Evolutionary conservation across 106 monocot genomes (phyloP).

Genomic region (Chionographis japonica): DNA sequence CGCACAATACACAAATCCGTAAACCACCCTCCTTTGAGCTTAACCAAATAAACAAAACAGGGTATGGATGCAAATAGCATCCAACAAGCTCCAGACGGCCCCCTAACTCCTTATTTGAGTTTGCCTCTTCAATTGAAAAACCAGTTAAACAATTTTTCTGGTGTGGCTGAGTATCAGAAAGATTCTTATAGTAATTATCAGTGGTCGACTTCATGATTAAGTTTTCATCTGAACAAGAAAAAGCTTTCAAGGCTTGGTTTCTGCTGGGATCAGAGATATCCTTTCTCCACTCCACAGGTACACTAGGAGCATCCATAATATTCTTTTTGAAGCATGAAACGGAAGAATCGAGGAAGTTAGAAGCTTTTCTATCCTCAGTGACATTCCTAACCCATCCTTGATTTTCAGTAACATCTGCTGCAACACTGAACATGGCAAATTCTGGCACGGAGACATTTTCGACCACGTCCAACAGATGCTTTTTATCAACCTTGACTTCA

Average conservation of each 20-base stretch:
- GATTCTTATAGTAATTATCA: not conserved
- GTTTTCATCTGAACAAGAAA: constrained; percentile 4
- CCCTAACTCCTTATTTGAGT: constrained; percentile 12
- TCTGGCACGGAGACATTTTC: not conserved
- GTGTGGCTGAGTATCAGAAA: constrained; percentile 2
- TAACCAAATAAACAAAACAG: constrained; percentile 57
- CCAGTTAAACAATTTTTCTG: constrained; percentile 14
- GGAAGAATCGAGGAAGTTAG: constrained; percentile 8
- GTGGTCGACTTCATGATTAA: not conserved
- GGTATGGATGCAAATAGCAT: constrained; percentile 60
- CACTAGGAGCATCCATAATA: constrained; percentile 2
- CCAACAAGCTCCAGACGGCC: constrained; percentile 52
- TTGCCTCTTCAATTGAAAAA: constrained; percentile 13
- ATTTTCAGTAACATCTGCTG: constrained; percentile 5
- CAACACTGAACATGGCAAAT: not conserved
- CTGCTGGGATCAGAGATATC: constrained; percentile 2
- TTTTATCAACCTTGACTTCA: constrained; percentile 11
- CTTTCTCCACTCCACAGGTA: constrained; percentile 1
- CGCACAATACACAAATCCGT: constrained; percentile 63
- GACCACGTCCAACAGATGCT: not conserved
- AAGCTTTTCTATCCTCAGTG: not conserved
- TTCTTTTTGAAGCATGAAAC: not conserved
- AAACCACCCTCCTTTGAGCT: constrained; percentile 32
- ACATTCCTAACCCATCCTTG: constrained; percentile 14
- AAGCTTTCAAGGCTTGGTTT: constrained; percentile 2